phyloP scores from a whole-genome alignment of 805 yeast genomes.

The Saccharomyces cerevisiae region DNA sequence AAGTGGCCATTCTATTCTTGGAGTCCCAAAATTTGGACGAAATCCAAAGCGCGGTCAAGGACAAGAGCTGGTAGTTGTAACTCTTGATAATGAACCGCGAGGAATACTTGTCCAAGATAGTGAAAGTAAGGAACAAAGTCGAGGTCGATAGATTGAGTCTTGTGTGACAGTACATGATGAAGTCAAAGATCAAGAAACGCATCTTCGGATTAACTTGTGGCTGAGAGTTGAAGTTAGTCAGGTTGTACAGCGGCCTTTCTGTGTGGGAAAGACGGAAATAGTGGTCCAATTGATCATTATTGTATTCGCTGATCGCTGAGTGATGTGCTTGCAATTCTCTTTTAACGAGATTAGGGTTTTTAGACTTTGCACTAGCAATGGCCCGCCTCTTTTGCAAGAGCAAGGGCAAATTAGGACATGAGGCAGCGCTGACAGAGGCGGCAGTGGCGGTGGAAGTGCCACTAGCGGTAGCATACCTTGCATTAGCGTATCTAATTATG shows the following conservation, averaged over 20 bases:
- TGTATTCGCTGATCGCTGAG: constrained; percentile 37
- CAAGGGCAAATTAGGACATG: constrained; percentile 2
- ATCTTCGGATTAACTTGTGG: constrained; percentile 40
- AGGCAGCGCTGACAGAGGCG: background rate
- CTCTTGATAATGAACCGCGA: constrained; percentile 70
- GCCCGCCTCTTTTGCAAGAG: constrained; percentile 18
- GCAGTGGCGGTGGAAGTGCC: background rate
- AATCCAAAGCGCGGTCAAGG: constrained; percentile 83
- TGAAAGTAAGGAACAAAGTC: constrained; percentile 59
- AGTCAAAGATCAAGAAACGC: constrained; percentile 75
- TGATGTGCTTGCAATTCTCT: constrained; percentile 44
- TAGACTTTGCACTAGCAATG: constrained; percentile 12
- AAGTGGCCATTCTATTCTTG: constrained; percentile 52
- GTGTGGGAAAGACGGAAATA: background rate
- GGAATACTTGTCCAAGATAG: constrained; percentile 78
- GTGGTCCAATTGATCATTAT: constrained; percentile 34
- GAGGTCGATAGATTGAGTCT: constrained; percentile 54
- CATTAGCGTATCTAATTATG: background rate
- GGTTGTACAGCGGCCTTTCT: constrained; percentile 15
- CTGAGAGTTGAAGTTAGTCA: constrained; percentile 30
- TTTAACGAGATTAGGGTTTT: constrained; percentile 30
- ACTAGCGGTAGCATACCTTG: background rate
- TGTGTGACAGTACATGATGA: constrained; percentile 63
- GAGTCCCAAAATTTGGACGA: constrained; percentile 71
- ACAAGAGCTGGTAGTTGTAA: constrained; percentile 78